A percentile compares a stretch with the other conserved stretches of the same genome.
phyloP scores from a whole-genome alignment of 1,284 basidiomycete species.

The Sporisorium graminicola region DNA sequence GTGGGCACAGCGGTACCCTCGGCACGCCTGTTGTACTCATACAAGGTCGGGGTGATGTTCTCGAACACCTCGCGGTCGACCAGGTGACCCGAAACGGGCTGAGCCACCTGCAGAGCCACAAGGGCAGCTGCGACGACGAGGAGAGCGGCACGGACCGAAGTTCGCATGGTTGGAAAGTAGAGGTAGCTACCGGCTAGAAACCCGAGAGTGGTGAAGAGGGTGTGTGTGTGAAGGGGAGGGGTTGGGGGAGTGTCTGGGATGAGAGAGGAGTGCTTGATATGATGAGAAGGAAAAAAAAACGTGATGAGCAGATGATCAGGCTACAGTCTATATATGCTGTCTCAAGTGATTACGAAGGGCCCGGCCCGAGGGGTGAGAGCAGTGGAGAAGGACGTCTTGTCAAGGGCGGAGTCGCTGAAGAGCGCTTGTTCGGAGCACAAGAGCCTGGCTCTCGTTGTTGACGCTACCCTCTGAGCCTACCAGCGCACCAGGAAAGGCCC shows the following conservation, averaged over 20 bases:
- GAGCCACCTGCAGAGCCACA: conserved; percentile 43
- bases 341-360: not conserved
- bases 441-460: not conserved
- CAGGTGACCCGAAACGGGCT: conserved; percentile 43
- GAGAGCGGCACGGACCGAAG: conserved; percentile 38
- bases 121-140: conserved; percentile 37
- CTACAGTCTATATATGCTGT: conserved; percentile 17
- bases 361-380: not conserved
- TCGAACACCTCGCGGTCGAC: conserved; percentile 48
- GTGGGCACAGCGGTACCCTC: conserved; percentile 17
- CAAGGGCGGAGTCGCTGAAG: not conserved
- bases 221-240: conserved; percentile 4
- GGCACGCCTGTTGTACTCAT: conserved; percentile 37
- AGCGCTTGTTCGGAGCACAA: conserved; percentile 3
- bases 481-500: not conserved
- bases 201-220: conserved; percentile 3
- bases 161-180: conserved; percentile 37
- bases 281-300: conserved; percentile 4
- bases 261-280: conserved; percentile 38
- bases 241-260: conserved; percentile 5
- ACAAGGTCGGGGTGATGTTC: conserved; percentile 38
- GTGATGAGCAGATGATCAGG: conserved; percentile 1
- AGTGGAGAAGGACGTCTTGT: not conserved
- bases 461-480: not conserved
- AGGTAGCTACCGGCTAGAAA: conserved; percentile 38